These are phyloP conservation scores for Graphilbum fragrans DNA, from an alignment of 2,329 filamentous ascomycete species.

Conservation along the genomic window DNA sequence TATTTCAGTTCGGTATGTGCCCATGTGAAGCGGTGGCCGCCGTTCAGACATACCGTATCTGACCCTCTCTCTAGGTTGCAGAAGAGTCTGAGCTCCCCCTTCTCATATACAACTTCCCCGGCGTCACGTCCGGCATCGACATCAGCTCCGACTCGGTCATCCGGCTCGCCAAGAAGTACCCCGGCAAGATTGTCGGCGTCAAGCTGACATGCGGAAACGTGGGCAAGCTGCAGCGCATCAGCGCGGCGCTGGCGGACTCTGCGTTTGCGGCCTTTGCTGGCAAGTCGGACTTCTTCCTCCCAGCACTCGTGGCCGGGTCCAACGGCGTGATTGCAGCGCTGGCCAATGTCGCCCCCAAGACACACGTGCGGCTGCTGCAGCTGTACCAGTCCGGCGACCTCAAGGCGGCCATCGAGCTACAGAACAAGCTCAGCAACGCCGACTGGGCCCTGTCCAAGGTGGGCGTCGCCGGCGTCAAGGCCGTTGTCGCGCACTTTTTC, in stretches of 20 bases:
- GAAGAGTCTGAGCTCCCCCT: constrained; percentile 34
- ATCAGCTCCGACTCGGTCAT: constrained; percentile 37
- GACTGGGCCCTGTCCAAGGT: constrained; percentile 3
- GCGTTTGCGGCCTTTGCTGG: constrained; percentile 23
- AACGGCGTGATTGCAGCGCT: constrained; percentile 28
- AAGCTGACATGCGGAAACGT: constrained; percentile 46
- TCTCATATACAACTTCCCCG: constrained; percentile 44
- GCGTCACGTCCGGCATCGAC: constrained; percentile 37
- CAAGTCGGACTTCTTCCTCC: constrained; percentile 29
- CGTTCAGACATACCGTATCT: constrained; percentile 29
- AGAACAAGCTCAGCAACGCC: constrained; percentile 2
- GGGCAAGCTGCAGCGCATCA: constrained; percentile 39
- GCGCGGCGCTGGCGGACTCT: neutral
- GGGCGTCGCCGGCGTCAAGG: constrained; percentile 5
- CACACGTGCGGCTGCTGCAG: constrained; percentile 1
- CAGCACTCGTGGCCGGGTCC: constrained; percentile 24
- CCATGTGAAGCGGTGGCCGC: constrained; percentile 15
- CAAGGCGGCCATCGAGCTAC: neutral
- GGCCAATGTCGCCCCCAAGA: constrained; percentile 20
- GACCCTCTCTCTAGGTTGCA: constrained; percentile 48
- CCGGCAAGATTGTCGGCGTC: constrained; percentile 37
- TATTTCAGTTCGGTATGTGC: constrained; percentile 44
- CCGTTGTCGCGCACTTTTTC: constrained; percentile 1
- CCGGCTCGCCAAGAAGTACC: constrained; percentile 29
- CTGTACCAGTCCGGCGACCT: constrained; percentile 1